Conservation (phyloP, 352 stramenopile species). For the Phytophthora idaei region DNA sequence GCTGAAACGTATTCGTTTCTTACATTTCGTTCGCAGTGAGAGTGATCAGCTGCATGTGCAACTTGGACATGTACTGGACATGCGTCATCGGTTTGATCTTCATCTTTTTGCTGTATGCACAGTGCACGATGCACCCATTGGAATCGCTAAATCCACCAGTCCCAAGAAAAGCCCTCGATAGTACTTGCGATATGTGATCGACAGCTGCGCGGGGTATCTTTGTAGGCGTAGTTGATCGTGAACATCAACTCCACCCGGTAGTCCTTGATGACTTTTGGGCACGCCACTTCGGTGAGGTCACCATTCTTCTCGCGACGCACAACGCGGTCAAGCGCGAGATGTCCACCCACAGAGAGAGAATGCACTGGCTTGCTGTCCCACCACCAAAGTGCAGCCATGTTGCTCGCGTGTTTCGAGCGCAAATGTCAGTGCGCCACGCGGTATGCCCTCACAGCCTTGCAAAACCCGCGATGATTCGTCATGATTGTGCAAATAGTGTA, state of each 20-base stretch:
- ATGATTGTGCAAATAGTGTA: constrained; percentile 8
- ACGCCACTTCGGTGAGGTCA: neutral
- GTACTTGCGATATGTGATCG: neutral
- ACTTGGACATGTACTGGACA: neutral
- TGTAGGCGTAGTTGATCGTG: neutral
- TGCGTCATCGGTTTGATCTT: neutral
- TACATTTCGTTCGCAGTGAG: neutral
- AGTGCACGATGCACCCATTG: neutral
- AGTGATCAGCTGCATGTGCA: neutral
- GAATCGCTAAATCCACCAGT: neutral
- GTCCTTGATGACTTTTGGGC: neutral
- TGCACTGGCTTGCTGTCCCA: neutral
- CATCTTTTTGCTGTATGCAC: neutral
- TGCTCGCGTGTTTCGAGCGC: constrained; percentile 5
- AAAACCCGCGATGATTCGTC: constrained; percentile 11
- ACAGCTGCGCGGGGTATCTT: neutral
- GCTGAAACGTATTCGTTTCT: neutral
- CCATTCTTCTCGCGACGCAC: neutral
- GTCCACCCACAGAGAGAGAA: neutral
- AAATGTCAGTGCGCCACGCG: constrained; percentile 3
- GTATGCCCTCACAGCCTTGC: constrained; percentile 10
- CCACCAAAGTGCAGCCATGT: constrained; percentile 8
- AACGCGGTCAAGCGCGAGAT: neutral
- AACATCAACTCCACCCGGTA: neutral
- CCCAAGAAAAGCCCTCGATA: neutral